These are phyloP conservation scores for Senna siamea DNA, from an alignment of 306 rosid species.

Conservation along the genomic window DNA sequence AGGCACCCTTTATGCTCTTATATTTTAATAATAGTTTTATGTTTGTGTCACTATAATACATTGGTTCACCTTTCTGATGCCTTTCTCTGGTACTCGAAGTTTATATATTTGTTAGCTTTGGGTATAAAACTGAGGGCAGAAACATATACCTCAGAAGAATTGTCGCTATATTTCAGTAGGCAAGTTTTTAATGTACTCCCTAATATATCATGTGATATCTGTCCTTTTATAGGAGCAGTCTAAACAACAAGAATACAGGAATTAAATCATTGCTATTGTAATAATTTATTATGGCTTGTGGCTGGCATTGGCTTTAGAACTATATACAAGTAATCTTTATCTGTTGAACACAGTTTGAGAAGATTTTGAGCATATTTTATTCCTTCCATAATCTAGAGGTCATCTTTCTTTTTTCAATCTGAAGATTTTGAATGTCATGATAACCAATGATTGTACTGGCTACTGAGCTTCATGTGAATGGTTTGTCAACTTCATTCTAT, in stretches of 20 bases:
- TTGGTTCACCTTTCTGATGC: conserved; percentile 7
- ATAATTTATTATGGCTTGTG: background rate
- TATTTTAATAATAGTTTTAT: conserved; percentile 15
- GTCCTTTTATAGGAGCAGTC: background rate
- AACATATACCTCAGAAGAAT: background rate
- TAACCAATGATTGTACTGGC: background rate
- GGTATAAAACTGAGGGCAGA: conserved; percentile 26
- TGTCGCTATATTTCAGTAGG: conserved; percentile 4
- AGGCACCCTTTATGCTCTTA: background rate
- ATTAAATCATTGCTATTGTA: conserved; percentile 8
- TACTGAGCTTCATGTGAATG: background rate
- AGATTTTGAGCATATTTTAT: conserved; percentile 12
- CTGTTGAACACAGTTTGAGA: background rate
- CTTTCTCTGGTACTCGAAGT: background rate
- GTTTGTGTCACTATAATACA: conserved; percentile 1
- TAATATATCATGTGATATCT: background rate
- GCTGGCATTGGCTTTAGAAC: background rate
- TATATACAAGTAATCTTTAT: background rate
- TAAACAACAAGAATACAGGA: conserved; percentile 8
- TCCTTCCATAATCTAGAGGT: background rate
- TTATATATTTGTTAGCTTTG: background rate
- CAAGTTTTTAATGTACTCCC: conserved; percentile 16
- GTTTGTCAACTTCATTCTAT: conserved; percentile 14
- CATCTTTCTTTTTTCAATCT: background rate
- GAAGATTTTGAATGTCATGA: conserved; percentile 7